A percentile compares a stretch with the other conserved stretches of the same genome.
phyloP scores from a whole-genome alignment of 345 rosid genomes.

The Hibiscus trionum region DNA sequence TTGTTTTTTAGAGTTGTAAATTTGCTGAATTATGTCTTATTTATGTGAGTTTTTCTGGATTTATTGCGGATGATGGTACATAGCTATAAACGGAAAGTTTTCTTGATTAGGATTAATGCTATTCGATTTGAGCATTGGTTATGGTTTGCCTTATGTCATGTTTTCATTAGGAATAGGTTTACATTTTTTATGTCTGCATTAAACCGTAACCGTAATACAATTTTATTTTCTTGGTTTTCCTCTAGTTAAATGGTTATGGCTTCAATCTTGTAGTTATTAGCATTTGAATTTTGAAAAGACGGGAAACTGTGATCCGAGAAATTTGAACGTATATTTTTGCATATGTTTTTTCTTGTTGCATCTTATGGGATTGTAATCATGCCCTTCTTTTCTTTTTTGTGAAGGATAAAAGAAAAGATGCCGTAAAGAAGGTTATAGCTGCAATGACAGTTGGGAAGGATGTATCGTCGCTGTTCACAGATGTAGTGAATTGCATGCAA shows the following conservation, averaged over 20 bases:
- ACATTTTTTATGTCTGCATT: not conserved
- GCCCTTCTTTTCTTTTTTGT: conserved; percentile 11
- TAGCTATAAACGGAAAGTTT: not conserved
- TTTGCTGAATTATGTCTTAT: conserved; percentile 5
- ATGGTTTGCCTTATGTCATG: not conserved
- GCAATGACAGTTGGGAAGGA: conserved; percentile 99
- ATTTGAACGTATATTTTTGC: not conserved
- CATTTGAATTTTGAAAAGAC: not conserved
- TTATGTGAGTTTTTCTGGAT: not conserved
- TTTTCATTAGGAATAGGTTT: not conserved
- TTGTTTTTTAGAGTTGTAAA: conserved; percentile 1
- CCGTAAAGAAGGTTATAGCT: conserved; percentile 98
- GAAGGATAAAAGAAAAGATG: conserved; percentile 99
- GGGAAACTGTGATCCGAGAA: not conserved
- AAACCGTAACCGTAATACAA: not conserved
- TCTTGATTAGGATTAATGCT: not conserved
- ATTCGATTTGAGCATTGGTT: not conserved
- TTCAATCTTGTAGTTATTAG: not conserved
- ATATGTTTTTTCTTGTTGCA: not conserved
- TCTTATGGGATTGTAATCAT: conserved; percentile 6
- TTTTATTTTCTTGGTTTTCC: not conserved
- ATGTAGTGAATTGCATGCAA: conserved; percentile 99
- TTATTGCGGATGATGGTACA: not conserved
- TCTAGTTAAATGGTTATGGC: not conserved
- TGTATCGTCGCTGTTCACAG: conserved; percentile 93